Base-by-base conservation (phyloP, 345 rosid genomes). In the Acer campestre region DNA sequence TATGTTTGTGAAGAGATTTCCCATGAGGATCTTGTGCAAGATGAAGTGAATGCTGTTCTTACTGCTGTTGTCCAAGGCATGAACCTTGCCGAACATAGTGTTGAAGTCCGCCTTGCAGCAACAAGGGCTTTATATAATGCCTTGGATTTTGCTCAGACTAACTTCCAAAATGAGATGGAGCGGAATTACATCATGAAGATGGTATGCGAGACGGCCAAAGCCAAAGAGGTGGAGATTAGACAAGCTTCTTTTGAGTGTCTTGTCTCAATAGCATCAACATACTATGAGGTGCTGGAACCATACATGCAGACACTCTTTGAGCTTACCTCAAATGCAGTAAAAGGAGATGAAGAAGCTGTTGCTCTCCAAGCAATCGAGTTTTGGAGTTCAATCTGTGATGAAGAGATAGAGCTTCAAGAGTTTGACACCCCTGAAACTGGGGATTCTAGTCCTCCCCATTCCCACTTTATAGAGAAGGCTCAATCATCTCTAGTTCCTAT, bases 51-150 rank as follows among this genome's bases (percentile, higher is more conserved):
- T 76, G 84, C 90, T 23, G 92, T 96, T 68, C 98, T 96, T 56
- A 96, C 98, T 66, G 97, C 98, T 53, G 97, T 96, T 67, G 99
- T 96, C 67, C 98, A 96, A 79, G 99, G 99, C 79, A 94, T 96
- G 99, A 94, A 84, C 82, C 89, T 81, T 80, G 80, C 93, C 71
- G 97, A 88, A 82, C 88, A 89, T 73, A 81, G 88, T 61, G 86
- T 85, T 49, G 98, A 92, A 67, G 94, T 96, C 48, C 90, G 98
- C 62, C 94, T 92, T 68, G 95, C 98, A 14, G 98, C 99, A 59
- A 91, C 97, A 42, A 88, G 76, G 78, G 97, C 98, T 49, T 78
- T 94, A 66, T 88, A 81, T 80, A 94, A 96, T 84, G 99, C 99
- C 63, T 77, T 94, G 40, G 95, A 89, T 73, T 96, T 96, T 88